Evolutionary conservation across 2,329 filamentous ascomycete species (phyloP).

Genomic region (Zymoseptoria tritici): DNA sequence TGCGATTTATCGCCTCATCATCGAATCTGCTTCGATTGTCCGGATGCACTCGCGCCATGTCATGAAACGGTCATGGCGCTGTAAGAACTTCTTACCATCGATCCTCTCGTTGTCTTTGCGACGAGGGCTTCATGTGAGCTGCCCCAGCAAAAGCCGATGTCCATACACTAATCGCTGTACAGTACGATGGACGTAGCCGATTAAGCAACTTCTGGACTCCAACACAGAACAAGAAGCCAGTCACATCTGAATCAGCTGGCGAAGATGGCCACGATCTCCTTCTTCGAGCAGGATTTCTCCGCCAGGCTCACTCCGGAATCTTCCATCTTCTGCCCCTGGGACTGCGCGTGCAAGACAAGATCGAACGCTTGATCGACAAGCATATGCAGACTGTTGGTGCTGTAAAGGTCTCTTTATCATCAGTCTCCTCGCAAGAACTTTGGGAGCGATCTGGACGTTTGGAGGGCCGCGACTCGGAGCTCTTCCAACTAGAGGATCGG

Average conservation of each 20-base stretch:
- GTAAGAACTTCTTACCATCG: background rate
- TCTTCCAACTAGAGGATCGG: conserved; percentile 74
- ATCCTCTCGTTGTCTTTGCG: background rate
- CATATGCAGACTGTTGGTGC: conserved; percentile 74
- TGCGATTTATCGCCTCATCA: background rate
- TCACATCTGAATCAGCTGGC: conserved; percentile 46
- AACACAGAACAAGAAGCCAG: conserved; percentile 34
- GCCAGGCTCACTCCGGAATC: conserved; percentile 74
- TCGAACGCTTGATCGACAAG: conserved; percentile 77
- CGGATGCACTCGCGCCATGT: conserved; percentile 3
- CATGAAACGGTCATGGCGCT: conserved; percentile 2
- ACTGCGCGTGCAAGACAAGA: conserved; percentile 76
- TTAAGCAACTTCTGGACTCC: conserved; percentile 75
- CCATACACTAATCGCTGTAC: conserved; percentile 4
- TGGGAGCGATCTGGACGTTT: conserved; percentile 81
- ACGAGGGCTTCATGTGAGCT: conserved; percentile 11
- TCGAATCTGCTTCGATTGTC: background rate
- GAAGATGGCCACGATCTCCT: conserved; percentile 41
- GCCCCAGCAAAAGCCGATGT: background rate
- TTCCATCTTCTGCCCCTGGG: conserved; percentile 90
- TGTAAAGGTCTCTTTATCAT: conserved; percentile 74
- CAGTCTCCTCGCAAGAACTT: conserved; percentile 73
- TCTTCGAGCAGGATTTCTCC: conserved; percentile 39
- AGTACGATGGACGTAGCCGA: conserved; percentile 52
- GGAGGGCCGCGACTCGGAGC: conserved; percentile 46